These are phyloP conservation scores for Phylloporus arenicola DNA, from an alignment of 768 basidiomycete species.

Conservation along the genomic window DNA sequence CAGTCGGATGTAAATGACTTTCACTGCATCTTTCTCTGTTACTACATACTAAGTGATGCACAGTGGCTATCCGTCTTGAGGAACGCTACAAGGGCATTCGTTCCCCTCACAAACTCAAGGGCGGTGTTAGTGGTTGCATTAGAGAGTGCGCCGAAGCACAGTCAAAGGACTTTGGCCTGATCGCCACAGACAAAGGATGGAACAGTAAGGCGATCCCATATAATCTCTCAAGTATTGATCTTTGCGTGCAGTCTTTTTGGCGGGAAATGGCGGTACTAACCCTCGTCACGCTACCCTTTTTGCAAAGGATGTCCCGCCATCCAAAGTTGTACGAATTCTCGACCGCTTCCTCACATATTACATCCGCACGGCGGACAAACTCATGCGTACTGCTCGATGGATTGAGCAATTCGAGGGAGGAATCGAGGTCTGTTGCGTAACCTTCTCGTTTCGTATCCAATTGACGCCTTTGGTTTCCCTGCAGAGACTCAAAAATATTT, in stretches of 20 bases:
- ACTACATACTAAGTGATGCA: not conserved
- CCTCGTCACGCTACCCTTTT: conserved; percentile 61
- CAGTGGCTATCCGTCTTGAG: conserved; percentile 64
- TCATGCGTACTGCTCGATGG: conserved; percentile 72
- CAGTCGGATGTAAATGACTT: conserved; percentile 44
- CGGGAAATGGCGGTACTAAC: conserved; percentile 64
- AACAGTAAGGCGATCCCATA: conserved; percentile 38
- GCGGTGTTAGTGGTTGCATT: conserved; percentile 69
- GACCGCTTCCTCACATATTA: conserved; percentile 67
- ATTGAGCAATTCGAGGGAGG: conserved; percentile 66
- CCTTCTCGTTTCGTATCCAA: not conserved
- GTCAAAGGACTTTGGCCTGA: conserved; percentile 67
- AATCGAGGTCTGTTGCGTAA: conserved; percentile 40
- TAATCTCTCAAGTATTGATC: not conserved
- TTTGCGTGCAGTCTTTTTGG: conserved; percentile 37
- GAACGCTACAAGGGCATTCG: conserved; percentile 67
- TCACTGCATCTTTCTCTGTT: not conserved
- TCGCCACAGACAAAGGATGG: conserved; percentile 79
- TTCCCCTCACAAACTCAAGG: conserved; percentile 71
- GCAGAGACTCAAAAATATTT: conserved; percentile 55
- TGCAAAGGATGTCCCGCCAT: conserved; percentile 61
- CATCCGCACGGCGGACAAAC: conserved; percentile 65
- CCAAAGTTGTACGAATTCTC: conserved; percentile 54
- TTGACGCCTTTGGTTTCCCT: not conserved
- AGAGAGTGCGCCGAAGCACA: conserved; percentile 79